Conservation (phyloP, 352 stramenopile species). For the Phytophthora europaea region DNA sequence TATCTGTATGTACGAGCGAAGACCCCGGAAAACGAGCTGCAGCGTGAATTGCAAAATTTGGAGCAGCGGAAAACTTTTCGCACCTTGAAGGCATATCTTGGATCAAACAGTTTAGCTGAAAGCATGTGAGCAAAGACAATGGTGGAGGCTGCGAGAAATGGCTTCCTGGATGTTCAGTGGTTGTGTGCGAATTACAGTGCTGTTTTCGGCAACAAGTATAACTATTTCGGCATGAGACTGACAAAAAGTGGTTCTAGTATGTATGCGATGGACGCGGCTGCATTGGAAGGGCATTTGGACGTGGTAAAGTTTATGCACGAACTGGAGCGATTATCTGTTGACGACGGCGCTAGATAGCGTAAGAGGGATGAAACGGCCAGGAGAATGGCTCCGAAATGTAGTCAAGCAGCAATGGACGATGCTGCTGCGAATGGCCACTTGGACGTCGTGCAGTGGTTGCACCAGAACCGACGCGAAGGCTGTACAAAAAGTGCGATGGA, state of each 20-base stretch:
- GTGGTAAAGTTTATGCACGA: neutral
- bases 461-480: neutral
- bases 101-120: no score
- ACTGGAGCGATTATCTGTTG: neutral
- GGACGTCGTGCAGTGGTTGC: slow-evolving; percentile 1
- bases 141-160: neutral
- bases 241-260: neutral
- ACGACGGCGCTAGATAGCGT: neutral
- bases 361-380: neutral
- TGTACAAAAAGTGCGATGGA: slow-evolving; percentile 4
- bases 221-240: neutral
- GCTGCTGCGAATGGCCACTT: neutral
- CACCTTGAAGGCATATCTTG: no score
- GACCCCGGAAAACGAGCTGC: neutral
- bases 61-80: no score
- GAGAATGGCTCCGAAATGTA: neutral
- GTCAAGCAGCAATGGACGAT: neutral
- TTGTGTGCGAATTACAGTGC: neutral
- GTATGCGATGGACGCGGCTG: neutral
- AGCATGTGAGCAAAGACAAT: neutral
- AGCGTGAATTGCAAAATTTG: neutral
- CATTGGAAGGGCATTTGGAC: neutral
- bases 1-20: slow-evolving; percentile 1
- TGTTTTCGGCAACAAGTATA: neutral
- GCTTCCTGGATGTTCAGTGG: neutral